Conservation (phyloP, 2,329 filamentous ascomycete species). For the Arachnomyces sp. region DNA sequence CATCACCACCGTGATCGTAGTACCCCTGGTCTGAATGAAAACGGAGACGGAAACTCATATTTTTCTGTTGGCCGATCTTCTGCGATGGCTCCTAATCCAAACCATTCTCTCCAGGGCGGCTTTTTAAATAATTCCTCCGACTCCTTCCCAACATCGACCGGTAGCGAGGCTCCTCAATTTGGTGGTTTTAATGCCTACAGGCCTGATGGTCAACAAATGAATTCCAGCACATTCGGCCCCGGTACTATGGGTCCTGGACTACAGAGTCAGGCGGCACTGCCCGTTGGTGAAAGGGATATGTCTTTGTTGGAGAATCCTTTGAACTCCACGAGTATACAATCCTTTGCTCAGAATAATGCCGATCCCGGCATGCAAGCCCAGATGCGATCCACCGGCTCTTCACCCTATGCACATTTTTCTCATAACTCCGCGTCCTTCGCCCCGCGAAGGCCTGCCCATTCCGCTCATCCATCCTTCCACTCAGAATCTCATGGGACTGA, state of each 20-base stretch:
- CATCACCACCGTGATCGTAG: constrained; percentile 43
- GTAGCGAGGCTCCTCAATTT: constrained; percentile 24
- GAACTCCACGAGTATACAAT: constrained; percentile 21
- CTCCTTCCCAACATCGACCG: constrained; percentile 24
- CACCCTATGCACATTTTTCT: constrained; percentile 25
- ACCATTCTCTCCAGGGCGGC: constrained; percentile 23
- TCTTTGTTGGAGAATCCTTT: constrained; percentile 24
- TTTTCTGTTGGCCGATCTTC: constrained; percentile 40
- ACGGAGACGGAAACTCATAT: constrained; percentile 39
- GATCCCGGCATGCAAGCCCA: constrained; percentile 21
- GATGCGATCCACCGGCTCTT: constrained; percentile 17
- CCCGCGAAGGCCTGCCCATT: constrained; percentile 28
- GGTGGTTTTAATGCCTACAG: constrained; percentile 24
- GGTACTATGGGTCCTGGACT: constrained; percentile 25
- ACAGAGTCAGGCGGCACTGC: constrained; percentile 23
- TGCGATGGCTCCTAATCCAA: constrained; percentile 37
- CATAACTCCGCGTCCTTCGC: constrained; percentile 28
- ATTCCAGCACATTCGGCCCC: constrained; percentile 23
- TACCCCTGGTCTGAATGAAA: constrained; percentile 31
- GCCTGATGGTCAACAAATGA: constrained; percentile 26
- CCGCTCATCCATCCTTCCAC: constrained; percentile 32
- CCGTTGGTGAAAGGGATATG: constrained; percentile 21
- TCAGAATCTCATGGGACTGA: constrained; percentile 31
- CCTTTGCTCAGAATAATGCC: constrained; percentile 22
- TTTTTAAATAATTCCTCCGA: constrained; percentile 28